Percentiles rank a stretch among this genome's conserved stretches.
Conservation (phyloP, 106 monocot species). For the Phalaenopsis aphrodite region DNA sequence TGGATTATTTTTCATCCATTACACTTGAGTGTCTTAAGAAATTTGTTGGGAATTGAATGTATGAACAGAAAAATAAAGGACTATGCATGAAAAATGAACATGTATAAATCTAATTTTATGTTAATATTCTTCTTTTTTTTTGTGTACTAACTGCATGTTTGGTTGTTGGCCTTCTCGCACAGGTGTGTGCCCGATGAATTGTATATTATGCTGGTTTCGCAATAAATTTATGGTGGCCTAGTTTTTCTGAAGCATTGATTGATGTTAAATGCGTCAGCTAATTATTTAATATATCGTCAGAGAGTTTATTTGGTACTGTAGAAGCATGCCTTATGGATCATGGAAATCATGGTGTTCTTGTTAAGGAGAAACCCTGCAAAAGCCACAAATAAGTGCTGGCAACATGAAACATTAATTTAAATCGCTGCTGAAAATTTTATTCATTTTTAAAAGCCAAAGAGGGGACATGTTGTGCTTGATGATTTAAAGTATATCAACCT, state of each 20-base stretch:
- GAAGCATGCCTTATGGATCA: constrained; percentile 1
- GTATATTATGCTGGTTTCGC: background rate
- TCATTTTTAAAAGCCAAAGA: background rate
- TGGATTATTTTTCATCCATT: background rate
- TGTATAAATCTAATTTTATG: background rate
- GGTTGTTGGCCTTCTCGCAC: background rate
- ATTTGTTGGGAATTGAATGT: background rate
- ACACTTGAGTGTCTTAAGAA: background rate
- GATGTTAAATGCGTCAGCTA: background rate
- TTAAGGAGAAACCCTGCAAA: background rate
- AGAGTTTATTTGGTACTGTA: background rate
- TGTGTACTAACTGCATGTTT: background rate
- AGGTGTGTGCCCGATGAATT: background rate
- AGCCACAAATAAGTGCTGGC: background rate
- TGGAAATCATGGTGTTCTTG: background rate
- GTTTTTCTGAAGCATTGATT: background rate
- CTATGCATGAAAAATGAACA: background rate
- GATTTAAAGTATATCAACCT: background rate
- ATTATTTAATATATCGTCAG: background rate
- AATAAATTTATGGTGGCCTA: background rate
- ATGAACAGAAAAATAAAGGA: background rate
- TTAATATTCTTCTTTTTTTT: background rate
- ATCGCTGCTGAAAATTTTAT: background rate
- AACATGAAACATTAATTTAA: background rate
- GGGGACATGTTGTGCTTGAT: background rate